phyloP scores from a whole-genome alignment of 1,284 basidiomycete genomes.

The Apiotrichum porosum region DNA sequence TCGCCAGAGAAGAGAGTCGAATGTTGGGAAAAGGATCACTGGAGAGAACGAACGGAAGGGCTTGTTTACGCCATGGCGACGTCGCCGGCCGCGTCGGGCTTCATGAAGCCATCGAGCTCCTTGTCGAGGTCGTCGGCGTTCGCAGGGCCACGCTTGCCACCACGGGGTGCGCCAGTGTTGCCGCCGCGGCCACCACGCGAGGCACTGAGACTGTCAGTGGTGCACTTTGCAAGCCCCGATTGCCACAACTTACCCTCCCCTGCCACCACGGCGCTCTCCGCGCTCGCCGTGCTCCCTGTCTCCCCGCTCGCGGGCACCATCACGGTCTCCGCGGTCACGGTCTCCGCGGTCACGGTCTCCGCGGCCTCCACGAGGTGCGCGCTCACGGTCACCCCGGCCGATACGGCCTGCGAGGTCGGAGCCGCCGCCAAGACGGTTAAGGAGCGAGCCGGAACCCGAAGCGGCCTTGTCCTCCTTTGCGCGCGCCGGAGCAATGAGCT shows the following conservation, averaged over 20 bases:
- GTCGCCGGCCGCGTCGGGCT: slow-evolving; percentile 51
- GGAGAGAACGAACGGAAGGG: too few relatives aligned
- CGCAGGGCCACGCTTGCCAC: slow-evolving; percentile 54
- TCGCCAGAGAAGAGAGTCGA: too few relatives aligned
- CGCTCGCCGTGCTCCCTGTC: not conserved
- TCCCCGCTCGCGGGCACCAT: not conserved
- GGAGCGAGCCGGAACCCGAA: not conserved
- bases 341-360: slow-evolving; percentile 1
- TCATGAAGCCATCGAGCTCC: slow-evolving; percentile 89
- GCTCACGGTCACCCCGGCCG: not conserved
- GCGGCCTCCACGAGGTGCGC: slow-evolving; percentile 7
- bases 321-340: too few relatives aligned
- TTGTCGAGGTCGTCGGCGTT: slow-evolving; percentile 81
- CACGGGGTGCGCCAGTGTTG: slow-evolving; percentile 40
- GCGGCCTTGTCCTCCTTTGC: not conserved
- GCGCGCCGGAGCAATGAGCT: slow-evolving; percentile 48
- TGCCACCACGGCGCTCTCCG: slow-evolving; percentile 17
- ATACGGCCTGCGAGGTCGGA: not conserved
- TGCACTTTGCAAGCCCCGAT: too few relatives aligned
- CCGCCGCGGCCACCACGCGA: not conserved
- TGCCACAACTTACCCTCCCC: slow-evolving; percentile 24
- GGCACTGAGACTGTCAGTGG: too few relatives aligned
- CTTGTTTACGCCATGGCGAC: too few relatives aligned
- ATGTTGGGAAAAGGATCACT: too few relatives aligned
- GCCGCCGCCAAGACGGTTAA: slow-evolving; percentile 6